These are phyloP conservation scores for Diplosphaera chodatii DNA, from an alignment of 139 green algal genomes.

Conservation along the genomic window DNA sequence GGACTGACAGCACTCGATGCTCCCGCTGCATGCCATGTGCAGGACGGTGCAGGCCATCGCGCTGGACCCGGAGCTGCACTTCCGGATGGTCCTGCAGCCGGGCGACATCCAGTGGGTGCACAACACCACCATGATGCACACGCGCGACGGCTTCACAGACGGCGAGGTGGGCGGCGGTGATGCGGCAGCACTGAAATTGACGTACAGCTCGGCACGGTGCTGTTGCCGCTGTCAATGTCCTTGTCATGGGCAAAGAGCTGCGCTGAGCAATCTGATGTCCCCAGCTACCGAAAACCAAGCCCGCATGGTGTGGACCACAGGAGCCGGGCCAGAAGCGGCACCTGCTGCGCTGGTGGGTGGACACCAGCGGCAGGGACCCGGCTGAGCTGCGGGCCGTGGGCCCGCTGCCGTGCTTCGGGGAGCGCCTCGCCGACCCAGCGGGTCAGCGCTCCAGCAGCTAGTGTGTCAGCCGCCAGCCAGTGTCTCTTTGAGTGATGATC, in stretches of 20 bases:
- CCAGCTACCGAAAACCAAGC: neutral
- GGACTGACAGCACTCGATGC: too few species aligned
- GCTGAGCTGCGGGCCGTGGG: too few species aligned
- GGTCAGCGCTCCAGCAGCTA: too few species aligned
- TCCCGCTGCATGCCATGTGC: too few species aligned
- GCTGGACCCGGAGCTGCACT: neutral
- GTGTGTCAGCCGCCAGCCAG: too few species aligned
- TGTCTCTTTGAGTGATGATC: too few species aligned
- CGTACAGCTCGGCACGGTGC: neutral
- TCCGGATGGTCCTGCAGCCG: constrained; percentile 10
- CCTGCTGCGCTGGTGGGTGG: constrained; percentile 5
- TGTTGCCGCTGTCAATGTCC: too few species aligned
- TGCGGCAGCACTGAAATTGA: neutral
- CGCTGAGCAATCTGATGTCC: neutral
- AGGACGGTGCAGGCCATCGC: constrained; percentile 7
- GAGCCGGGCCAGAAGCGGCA: neutral
- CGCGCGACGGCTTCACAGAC: neutral
- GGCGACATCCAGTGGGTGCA: constrained; percentile 19
- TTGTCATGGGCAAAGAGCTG: neutral
- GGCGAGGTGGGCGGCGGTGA: neutral
- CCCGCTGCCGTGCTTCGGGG: too few species aligned
- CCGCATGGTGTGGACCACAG: neutral
- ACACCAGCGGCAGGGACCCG: neutral
- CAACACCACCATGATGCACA: constrained; percentile 13
- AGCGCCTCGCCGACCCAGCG: too few species aligned